phyloP scores from a whole-genome alignment of 2,329 filamentous ascomycete species.

The Cladosporium velox region DNA sequence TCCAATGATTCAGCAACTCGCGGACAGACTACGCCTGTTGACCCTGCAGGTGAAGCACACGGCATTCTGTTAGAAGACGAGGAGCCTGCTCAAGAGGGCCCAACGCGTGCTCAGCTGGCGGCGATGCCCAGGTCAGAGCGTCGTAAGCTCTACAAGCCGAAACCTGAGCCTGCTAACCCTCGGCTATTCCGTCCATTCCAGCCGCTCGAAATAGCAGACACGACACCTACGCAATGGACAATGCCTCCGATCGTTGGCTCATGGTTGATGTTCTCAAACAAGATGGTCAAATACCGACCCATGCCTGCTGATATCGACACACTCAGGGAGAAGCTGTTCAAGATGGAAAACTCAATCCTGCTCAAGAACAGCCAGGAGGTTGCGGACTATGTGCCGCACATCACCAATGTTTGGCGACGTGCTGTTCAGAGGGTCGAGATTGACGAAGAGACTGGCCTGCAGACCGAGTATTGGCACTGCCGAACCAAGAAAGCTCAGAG shows the following conservation, averaged over 20 bases:
- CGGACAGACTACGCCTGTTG: background rate
- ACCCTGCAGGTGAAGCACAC: background rate
- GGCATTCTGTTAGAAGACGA: background rate
- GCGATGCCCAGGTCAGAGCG: constrained; percentile 9
- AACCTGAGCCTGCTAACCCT: constrained; percentile 2
- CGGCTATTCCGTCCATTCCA: constrained; percentile 6
- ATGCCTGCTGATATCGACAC: constrained; percentile 28
- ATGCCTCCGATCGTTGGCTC: constrained; percentile 30
- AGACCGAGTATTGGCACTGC: constrained; percentile 29
- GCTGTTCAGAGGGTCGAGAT: constrained; percentile 18
- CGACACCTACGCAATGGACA: constrained; percentile 10
- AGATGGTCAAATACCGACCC: constrained; percentile 27
- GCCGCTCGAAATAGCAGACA: background rate
- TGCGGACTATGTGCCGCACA: constrained; percentile 31
- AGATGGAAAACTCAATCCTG: constrained; percentile 26
- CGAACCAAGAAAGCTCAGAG: constrained; percentile 21
- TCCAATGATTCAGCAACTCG: background rate
- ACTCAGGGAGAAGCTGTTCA: constrained; percentile 29
- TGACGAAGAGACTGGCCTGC: constrained; percentile 23
- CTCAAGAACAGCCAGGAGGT: constrained; percentile 30
- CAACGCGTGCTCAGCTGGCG: background rate
- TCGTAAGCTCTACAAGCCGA: constrained; percentile 3
- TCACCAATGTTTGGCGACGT: constrained; percentile 29
- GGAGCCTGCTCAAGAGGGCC: too few species aligned
- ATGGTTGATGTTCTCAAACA: constrained; percentile 29